Evolutionary conservation across 1,139 yeast genomes (phyloP).

Genomic region (Maudiozyma humilis): DNA sequence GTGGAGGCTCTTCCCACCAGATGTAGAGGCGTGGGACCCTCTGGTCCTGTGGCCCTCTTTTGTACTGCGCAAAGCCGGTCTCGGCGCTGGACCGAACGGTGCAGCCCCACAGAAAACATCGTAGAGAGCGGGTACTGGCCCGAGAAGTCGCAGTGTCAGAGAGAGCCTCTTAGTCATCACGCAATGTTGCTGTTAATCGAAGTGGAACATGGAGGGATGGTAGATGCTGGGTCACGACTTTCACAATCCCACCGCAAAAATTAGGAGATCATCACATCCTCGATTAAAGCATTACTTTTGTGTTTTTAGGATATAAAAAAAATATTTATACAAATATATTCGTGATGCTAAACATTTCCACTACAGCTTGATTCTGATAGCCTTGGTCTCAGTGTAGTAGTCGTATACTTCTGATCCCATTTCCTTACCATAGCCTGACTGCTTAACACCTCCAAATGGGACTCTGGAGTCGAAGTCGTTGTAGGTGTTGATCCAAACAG

Average conservation of each 20-base stretch:
- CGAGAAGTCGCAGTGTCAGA: no score
- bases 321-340: no score
- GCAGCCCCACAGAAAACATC: no score
- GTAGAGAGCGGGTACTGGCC: no score
- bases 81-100: no score
- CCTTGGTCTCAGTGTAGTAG: conserved; percentile 56
- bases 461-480: conserved; percentile 52
- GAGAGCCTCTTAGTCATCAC: not conserved
- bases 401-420: conserved; percentile 62
- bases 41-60: not conserved
- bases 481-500: conserved; percentile 49
- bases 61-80: not conserved
- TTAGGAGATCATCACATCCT: no score
- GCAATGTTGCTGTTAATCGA: not conserved
- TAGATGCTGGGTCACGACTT: no score
- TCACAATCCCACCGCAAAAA: no score
- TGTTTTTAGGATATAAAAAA: no score
- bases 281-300: no score
- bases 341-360: not conserved
- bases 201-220: no score
- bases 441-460: conserved; percentile 54
- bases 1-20: no score
- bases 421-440: conserved; percentile 66
- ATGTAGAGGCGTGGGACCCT: not conserved
- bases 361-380: conserved; percentile 35